These are phyloP conservation scores for Graphilbum sp. DNA, from an alignment of 2,329 filamentous ascomycete genomes.

Conservation along the genomic window DNA sequence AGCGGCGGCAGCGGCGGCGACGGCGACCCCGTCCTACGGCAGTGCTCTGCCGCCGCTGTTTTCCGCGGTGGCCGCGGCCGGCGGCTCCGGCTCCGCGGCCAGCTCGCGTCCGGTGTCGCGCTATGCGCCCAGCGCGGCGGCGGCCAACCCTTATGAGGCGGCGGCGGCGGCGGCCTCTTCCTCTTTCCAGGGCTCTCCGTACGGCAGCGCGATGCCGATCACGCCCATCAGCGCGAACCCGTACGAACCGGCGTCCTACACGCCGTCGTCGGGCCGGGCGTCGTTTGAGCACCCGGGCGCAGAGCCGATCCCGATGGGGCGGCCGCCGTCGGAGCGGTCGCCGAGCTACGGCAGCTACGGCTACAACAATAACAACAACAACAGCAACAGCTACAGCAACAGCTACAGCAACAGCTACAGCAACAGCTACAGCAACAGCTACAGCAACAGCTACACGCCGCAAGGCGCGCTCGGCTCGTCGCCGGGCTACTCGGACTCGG, in stretches of 20 bases:
- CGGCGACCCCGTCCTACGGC: too few relatives aligned
- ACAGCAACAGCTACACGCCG: constrained; percentile 18
- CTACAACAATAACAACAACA: too few relatives aligned
- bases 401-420: too few relatives aligned
- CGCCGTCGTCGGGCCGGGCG: constrained; percentile 4
- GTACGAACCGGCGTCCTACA: constrained; percentile 10
- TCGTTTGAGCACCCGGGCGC: constrained; percentile 3
- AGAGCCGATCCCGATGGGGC: constrained; percentile 9
- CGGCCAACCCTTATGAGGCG: constrained; percentile 10
- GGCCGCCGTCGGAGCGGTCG: constrained; percentile 24
- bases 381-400: too few relatives aligned
- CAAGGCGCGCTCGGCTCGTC: constrained; percentile 14
- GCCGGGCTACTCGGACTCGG: constrained; percentile 15
- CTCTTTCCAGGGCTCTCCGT: too few relatives aligned
- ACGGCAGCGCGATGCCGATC: constrained; percentile 9
- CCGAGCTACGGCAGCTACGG: constrained; percentile 10
- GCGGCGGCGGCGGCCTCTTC: too few relatives aligned
- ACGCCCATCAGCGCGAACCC: constrained; percentile 5
- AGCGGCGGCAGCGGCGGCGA: too few relatives aligned
- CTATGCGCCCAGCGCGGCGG: constrained; percentile 25
- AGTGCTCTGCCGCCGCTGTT: too few relatives aligned
- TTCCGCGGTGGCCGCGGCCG: too few relatives aligned
- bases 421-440: too few relatives aligned
- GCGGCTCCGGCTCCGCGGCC: too few relatives aligned
- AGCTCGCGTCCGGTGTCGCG: constrained; percentile 31